Evolutionary conservation across 495 filamentous ascomycete genomes (phyloP).

Genomic region (Penicillium simplicissimum): DNA sequence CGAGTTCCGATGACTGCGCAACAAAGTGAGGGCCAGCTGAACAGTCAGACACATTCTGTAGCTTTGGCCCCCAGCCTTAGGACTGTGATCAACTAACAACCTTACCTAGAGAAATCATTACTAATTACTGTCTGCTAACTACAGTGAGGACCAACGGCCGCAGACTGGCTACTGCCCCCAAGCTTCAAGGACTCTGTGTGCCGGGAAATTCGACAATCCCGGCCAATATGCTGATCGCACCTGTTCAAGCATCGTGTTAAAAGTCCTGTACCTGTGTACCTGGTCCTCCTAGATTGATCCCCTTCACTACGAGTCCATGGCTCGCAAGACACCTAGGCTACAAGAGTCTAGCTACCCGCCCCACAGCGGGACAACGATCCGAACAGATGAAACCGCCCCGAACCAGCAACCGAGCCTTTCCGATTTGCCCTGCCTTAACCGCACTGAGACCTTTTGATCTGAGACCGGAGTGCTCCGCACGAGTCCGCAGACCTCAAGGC

Average conservation of each 20-base stretch:
- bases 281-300: background rate
- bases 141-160: no score
- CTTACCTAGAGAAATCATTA: no score
- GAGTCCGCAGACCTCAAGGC: constrained; percentile 15
- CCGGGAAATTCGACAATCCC: background rate
- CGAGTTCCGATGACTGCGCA: background rate
- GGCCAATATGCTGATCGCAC: background rate
- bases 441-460: constrained; percentile 14
- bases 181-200: background rate
- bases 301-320: background rate
- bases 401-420: constrained; percentile 29
- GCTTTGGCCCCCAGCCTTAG: no score
- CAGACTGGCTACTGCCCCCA: no score
- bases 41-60: no score
- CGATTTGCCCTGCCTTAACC: constrained; percentile 29
- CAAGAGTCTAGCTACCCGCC: constrained; percentile 22
- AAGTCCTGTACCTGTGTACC: background rate
- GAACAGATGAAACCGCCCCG: constrained; percentile 26
- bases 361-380: constrained; percentile 35
- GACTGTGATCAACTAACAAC: no score
- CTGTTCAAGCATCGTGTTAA: background rate
- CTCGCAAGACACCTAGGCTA: no score
- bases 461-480: constrained; percentile 30
- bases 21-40: no score
- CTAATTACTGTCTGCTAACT: no score